Evolutionary conservation across 2,329 filamentous ascomycete genomes (phyloP).

Genomic region (Akanthomyces dipterigenus): DNA sequence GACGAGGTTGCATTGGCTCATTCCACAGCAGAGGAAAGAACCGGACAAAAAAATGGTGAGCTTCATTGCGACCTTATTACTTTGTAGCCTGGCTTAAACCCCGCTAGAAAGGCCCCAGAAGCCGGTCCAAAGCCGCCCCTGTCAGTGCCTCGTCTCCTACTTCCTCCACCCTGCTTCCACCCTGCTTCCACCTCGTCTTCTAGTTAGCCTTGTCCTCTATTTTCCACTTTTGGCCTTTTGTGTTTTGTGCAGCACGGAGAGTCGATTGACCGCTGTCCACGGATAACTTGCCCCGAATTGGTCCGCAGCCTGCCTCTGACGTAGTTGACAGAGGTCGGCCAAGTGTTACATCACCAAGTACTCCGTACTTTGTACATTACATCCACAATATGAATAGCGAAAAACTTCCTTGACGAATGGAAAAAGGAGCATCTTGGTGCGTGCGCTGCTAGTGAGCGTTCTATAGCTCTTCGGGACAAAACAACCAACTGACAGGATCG

Average conservation of each 20-base stretch:
- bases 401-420: no score
- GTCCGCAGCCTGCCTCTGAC: not conserved
- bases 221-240: not conserved
- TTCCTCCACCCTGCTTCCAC: not conserved
- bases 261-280: not conserved
- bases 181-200: not conserved
- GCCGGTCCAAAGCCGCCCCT: no score
- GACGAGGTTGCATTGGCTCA: not conserved
- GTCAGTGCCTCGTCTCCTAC: not conserved
- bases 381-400: no score
- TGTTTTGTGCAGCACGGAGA: not conserved
- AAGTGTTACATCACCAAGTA: not conserved
- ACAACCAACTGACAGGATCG: no score
- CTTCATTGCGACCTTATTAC: no score
- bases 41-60: not conserved
- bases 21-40: not conserved
- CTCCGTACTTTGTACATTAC: not conserved
- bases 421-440: not conserved
- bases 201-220: not conserved
- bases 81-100: no score
- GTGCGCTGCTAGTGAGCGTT: not conserved
- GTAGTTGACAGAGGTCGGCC: not conserved
- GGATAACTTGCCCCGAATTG: not conserved
- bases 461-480: no score
- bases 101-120: not conserved